Conservation (phyloP, 164 flowering plant species). For the Berberis vulgaris region DNA sequence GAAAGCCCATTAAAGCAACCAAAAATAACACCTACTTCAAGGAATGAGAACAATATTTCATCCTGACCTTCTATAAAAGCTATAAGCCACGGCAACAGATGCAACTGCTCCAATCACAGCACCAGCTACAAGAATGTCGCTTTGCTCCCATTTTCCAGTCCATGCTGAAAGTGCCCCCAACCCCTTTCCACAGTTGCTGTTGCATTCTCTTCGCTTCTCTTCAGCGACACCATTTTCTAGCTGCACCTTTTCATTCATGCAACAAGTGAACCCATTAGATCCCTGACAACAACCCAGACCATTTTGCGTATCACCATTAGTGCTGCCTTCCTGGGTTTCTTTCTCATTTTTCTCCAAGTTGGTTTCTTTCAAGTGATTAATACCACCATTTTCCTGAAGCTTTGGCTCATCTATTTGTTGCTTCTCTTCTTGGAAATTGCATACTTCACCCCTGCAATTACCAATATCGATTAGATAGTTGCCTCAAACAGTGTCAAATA, state of each 20-base stretch:
- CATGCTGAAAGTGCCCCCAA: slow-evolving; percentile 21
- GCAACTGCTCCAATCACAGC: slow-evolving; percentile 78
- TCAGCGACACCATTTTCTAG: slow-evolving; percentile 12
- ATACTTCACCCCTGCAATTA: slow-evolving; percentile 84
- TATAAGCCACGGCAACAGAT: slow-evolving; percentile 66
- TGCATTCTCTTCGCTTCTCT: slow-evolving; percentile 6
- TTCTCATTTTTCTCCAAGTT: slow-evolving; percentile 19
- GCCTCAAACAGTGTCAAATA: too few species aligned
- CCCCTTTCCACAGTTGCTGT: slow-evolving; percentile 10
- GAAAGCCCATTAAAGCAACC: background rate
- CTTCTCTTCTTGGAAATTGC: slow-evolving; percentile 25
- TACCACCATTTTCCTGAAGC: slow-evolving; percentile 14
- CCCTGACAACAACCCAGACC: slow-evolving; percentile 68
- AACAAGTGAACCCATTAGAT: slow-evolving; percentile 60
- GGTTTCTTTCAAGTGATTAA: slow-evolving; percentile 22
- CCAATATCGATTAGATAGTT: background rate
- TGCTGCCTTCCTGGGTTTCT: slow-evolving; percentile 20
- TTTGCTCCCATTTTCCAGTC: slow-evolving; percentile 49
- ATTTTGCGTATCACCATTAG: slow-evolving; percentile 16
- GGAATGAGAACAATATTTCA: slow-evolving; percentile 26
- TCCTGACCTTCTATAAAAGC: slow-evolving; percentile 50
- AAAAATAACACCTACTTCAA: slow-evolving; percentile 1
- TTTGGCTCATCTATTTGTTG: slow-evolving; percentile 28
- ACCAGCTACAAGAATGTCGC: slow-evolving; percentile 43
- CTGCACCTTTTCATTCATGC: slow-evolving; percentile 38